phyloP scores from a whole-genome alignment of 2,329 filamentous ascomycete species.

The Verticillium klebahnii region DNA sequence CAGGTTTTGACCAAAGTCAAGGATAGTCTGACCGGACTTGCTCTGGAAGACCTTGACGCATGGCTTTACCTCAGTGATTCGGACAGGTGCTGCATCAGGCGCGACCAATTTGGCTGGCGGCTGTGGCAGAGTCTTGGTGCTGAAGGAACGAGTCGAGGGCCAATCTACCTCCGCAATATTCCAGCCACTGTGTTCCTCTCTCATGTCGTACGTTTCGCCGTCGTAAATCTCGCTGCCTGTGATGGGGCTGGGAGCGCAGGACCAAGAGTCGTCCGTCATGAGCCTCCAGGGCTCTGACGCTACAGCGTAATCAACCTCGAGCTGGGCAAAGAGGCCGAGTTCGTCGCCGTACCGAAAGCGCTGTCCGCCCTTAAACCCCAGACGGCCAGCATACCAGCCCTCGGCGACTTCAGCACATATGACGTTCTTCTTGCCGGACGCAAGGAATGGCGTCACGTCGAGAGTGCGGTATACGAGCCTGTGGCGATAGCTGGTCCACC shows the following conservation, averaged over 20 bases:
- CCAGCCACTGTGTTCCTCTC: slow-evolving; percentile 9
- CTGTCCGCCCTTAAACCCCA: slow-evolving; percentile 22
- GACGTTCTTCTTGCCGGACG: slow-evolving; percentile 26
- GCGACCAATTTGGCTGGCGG: slow-evolving; percentile 17
- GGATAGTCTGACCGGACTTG: slow-evolving; percentile 18
- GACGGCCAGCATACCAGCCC: slow-evolving; percentile 44
- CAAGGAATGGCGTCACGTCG: slow-evolving; percentile 41
- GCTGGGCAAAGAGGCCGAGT: slow-evolving; percentile 1
- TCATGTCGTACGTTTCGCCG: slow-evolving; percentile 45
- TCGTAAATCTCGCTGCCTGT: slow-evolving; percentile 42
- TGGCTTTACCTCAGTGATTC: slow-evolving; percentile 17
- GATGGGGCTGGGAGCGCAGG: slow-evolving; percentile 24
- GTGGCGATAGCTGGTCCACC: slow-evolving; percentile 46
- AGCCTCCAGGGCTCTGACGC: slow-evolving; percentile 6
- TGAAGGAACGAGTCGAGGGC: no score
- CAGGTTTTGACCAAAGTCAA: slow-evolving; percentile 57
- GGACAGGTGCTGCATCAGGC: slow-evolving; percentile 26
- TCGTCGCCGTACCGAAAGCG: background rate
- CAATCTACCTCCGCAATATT: slow-evolving; percentile 8
- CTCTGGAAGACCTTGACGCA: no score
- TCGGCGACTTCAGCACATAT: slow-evolving; percentile 42
- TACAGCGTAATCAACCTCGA: background rate
- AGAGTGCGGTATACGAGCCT: slow-evolving; percentile 48
- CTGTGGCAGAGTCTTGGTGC: slow-evolving; percentile 3
- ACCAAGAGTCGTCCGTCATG: slow-evolving; percentile 33